Evolutionary conservation across 352 stramenopile genomes (phyloP).

Genomic region (Stephanocyclus meneghinianus): DNA sequence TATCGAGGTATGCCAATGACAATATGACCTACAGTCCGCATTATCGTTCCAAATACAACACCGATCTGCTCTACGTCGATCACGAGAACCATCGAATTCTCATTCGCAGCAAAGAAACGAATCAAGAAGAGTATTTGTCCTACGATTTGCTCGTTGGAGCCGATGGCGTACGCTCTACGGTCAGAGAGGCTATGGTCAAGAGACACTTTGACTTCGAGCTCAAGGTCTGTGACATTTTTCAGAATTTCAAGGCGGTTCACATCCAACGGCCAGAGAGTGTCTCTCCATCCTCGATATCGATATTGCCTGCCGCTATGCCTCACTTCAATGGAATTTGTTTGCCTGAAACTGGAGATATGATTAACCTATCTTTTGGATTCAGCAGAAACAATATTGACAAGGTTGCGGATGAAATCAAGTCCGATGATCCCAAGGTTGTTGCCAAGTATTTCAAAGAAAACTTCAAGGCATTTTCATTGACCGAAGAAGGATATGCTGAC

Average conservation of each 20-base stretch:
- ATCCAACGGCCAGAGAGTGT: constrained; percentile 36
- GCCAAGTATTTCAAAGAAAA: constrained; percentile 51
- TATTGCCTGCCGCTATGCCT: constrained; percentile 44
- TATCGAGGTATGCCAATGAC: constrained; percentile 50
- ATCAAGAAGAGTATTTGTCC: constrained; percentile 45
- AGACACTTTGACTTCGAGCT: constrained; percentile 52
- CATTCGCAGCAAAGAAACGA: constrained; percentile 32
- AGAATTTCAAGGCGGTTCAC: constrained; percentile 59
- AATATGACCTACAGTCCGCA: constrained; percentile 19
- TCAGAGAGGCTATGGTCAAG: constrained; percentile 57
- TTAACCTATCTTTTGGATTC: constrained; percentile 50
- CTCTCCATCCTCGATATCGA: constrained; percentile 10
- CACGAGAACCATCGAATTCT: constrained; percentile 49
- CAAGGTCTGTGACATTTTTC: constrained; percentile 56
- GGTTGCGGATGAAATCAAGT: constrained; percentile 44
- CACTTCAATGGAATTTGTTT: constrained; percentile 51
- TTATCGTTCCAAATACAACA: constrained; percentile 45
- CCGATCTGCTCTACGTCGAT: constrained; percentile 57
- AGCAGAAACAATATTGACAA: constrained; percentile 39
- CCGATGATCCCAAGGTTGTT: constrained; percentile 51
- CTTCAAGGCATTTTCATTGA: constrained; percentile 55
- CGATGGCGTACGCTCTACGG: constrained; percentile 53
- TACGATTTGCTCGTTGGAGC: constrained; percentile 65
- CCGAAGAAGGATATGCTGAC: constrained; percentile 53
- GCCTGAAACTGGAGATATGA: constrained; percentile 51